Conservation (phyloP, 805 yeast species). For the Cyberlindnera japonica region DNA sequence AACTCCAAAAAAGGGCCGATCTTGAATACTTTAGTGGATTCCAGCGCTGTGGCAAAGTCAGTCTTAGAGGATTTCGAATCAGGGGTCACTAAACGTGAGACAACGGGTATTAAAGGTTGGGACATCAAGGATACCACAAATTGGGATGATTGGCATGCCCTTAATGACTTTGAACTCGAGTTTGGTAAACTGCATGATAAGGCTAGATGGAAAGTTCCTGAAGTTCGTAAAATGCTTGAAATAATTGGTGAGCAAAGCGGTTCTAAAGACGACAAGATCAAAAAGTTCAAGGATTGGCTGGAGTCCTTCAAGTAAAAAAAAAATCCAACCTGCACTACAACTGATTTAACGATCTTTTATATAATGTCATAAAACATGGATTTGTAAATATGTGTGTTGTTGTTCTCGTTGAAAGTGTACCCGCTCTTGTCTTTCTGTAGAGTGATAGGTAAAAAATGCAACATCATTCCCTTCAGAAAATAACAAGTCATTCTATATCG, state of each 20-base stretch:
- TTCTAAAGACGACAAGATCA: slow-evolving; percentile 2
- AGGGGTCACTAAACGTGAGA: slow-evolving; percentile 13
- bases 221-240: slow-evolving; percentile 46
- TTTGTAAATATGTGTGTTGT: slow-evolving; percentile 2
- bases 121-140: slow-evolving; percentile 36
- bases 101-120: slow-evolving; percentile 18
- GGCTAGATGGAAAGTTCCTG: slow-evolving; percentile 53
- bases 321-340: too few species aligned
- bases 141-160: slow-evolving; percentile 67
- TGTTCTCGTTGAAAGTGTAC: neutral
- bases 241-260: slow-evolving; percentile 18
- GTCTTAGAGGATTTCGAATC: slow-evolving; percentile 53
- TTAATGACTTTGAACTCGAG: slow-evolving; percentile 50
- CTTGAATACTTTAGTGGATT: slow-evolving; percentile 83
- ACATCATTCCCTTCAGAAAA: neutral
- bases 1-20: slow-evolving; percentile 88
- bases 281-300: slow-evolving; percentile 7
- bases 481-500: slow-evolving; percentile 5
- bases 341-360: too few species aligned
- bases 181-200: slow-evolving; percentile 49
- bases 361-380: slow-evolving; percentile 11
- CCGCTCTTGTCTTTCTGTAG: neutral
- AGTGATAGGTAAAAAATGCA: too few species aligned
- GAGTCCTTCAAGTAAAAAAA: slow-evolving; percentile 6
- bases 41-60: slow-evolving; percentile 68